Percentiles rank a stretch among this genome's conserved stretches.
Conservation (phyloP, 495 filamentous ascomycete species). For the Penicillium cosmopolitanum region DNA sequence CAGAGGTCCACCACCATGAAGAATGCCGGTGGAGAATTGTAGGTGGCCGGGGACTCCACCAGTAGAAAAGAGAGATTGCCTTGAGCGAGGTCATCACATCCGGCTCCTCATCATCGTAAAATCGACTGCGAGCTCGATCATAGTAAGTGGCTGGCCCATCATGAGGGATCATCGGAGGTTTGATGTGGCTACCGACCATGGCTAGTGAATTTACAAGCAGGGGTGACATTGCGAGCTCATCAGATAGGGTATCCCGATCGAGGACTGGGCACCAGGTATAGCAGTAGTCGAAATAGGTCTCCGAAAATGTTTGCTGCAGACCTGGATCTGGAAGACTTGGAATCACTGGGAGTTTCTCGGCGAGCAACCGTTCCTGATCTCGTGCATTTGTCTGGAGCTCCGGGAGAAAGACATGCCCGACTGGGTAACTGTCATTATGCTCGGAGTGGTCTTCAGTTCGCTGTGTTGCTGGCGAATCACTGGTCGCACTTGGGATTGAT, state of each 20-base stretch:
- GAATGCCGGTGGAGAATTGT: conserved; percentile 38
- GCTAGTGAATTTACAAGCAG: conserved; percentile 42
- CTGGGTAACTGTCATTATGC: conserved; percentile 26
- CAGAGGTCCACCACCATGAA: conserved; percentile 45
- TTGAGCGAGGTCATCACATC: conserved; percentile 32
- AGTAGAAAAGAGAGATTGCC: conserved; percentile 40
- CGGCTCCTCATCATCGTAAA: conserved; percentile 40
- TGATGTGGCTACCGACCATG: conserved; percentile 34
- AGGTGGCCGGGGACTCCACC: conserved; percentile 41
- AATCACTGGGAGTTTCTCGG: conserved; percentile 17
- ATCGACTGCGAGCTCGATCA: conserved; percentile 29
- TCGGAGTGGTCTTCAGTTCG: conserved; percentile 24
- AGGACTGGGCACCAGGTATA: conserved; percentile 41
- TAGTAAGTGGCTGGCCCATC: conserved; percentile 39
- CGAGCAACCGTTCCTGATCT: conserved; percentile 26
- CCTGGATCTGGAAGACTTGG: conserved; percentile 31
- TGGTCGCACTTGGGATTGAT: conserved; percentile 12
- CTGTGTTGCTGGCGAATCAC: conserved; percentile 14
- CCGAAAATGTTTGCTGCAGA: conserved; percentile 39
- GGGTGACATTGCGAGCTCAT: conserved; percentile 33
- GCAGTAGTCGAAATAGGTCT: conserved; percentile 40
- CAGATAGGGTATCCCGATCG: conserved; percentile 27
- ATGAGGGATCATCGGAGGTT: conserved; percentile 38
- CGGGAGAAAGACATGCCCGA: conserved; percentile 22
- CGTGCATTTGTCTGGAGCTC: conserved; percentile 29